A percentile compares a stretch with the other conserved stretches of the same genome.
phyloP scores from a whole-genome alignment of 257 asterid species.

The Misopates orontium region DNA sequence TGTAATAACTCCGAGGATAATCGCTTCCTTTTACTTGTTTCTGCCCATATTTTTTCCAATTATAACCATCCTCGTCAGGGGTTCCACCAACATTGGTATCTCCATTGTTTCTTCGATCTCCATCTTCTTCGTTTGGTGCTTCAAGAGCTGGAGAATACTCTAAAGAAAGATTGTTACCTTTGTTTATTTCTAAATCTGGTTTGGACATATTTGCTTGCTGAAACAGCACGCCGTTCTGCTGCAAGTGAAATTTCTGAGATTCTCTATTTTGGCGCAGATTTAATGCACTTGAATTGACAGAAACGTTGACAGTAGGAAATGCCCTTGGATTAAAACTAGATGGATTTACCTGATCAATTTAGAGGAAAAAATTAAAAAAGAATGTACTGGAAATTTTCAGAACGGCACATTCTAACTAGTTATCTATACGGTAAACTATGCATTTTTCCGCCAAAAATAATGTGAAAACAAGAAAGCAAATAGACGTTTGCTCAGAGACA shows the following conservation, averaged over 20 bases:
- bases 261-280: slow-evolving; percentile 32
- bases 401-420: not conserved
- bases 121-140: slow-evolving; percentile 53
- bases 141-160: slow-evolving; percentile 64
- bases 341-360: slow-evolving; percentile 35
- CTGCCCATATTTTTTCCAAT: slow-evolving; percentile 91
- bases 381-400: not conserved
- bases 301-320: slow-evolving; percentile 39
- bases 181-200: slow-evolving; percentile 37
- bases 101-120: slow-evolving; percentile 53
- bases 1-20: slow-evolving; percentile 86
- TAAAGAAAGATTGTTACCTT: slow-evolving; percentile 28
- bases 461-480: not conserved
- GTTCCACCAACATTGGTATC: slow-evolving; percentile 52
- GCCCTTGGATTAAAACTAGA: slow-evolving; percentile 45
- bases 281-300: slow-evolving; percentile 39
- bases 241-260: slow-evolving; percentile 25
- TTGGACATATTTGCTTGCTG: slow-evolving; percentile 42
- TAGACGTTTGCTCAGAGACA: slow-evolving; percentile 1
- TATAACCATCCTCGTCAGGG: slow-evolving; percentile 73
- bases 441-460: not conserved
- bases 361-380: slow-evolving; percentile 22
- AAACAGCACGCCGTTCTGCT: slow-evolving; percentile 25
- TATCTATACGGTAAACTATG: not conserved
- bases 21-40: slow-evolving; percentile 85